Base-by-base conservation (phyloP, 768 basidiomycete genomes). In the Rhodotorula kratochvilovae region DNA sequence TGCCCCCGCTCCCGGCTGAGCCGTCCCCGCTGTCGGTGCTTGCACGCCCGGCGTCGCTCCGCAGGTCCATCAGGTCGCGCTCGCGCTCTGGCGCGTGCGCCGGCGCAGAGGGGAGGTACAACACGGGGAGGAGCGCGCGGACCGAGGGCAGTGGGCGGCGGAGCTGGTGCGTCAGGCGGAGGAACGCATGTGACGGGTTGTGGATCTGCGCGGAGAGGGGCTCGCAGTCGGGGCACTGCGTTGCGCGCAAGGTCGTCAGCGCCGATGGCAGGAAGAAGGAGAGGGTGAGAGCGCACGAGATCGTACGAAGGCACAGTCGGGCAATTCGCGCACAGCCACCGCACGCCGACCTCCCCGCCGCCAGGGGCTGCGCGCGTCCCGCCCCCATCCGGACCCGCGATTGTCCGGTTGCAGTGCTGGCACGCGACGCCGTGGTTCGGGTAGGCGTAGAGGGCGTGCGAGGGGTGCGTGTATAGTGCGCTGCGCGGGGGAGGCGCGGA, bases 251-350 rank as follows among this genome's bases (percentile, higher is more conserved):
- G 15, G 1, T 2, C 12, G 42, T 43, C 42, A 43, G 58, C n/a
- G 13, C 1, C 23, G 29, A 13, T 17, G 56, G 23, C 31, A 25
- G 16, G 8, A 39, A 13, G 8, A 39, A n/a, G n/a, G n/a, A n/a
- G n/a, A n/a, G n/a, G n/a, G n/a, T n/a, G n/a, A n/a, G n/a, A n/a
- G n/a, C 58, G 25, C 58, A 59, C 58, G 4, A 64, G 29, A 31
- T 55, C 51, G 25, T 23, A 55, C 1, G 29, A 21, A 3, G 63
- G 63, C 15, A 33, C 23, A 2, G 63, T 64, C 16, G 63, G 63
- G 31, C 63, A 64, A 31, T 64, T 54, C 10, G 39, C 63, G 25
- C 63, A 64, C 19, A 64, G 31, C 39, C 43, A 64, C 10, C 63
- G 3, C n/a, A 43, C 39, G 42, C 63, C 63, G 2, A 4, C 13